Evolutionary conservation across 148 eudicot genomes (phyloP).

Genomic region (Suaeda aralocaspica): DNA sequence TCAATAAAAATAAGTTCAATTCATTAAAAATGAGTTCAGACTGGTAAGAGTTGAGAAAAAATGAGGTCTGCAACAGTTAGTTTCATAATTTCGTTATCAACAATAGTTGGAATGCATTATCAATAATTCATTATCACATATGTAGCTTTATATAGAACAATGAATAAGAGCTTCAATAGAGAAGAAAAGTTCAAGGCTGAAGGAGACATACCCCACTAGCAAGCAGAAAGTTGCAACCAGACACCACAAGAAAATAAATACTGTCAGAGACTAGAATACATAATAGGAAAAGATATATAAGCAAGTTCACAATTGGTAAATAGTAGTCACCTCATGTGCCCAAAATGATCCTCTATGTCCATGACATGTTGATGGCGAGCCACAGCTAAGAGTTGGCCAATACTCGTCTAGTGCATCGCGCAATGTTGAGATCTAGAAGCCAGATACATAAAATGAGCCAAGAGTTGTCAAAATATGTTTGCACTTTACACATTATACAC

Average conservation of each 20-base stretch:
- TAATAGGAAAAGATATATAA: conserved; percentile 12
- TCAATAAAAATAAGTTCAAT: too few species aligned
- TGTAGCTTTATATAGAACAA: background rate
- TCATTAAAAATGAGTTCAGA: too few species aligned
- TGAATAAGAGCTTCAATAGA: background rate
- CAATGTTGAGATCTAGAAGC: conserved; percentile 64
- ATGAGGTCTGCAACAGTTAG: too few species aligned
- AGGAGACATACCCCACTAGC: conserved; percentile 89
- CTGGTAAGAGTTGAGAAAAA: too few species aligned
- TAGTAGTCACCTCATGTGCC: conserved; percentile 79
- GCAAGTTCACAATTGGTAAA: conserved; percentile 5
- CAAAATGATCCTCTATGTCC: conserved; percentile 78
- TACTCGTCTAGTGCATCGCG: conserved; percentile 48
- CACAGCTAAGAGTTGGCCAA: conserved; percentile 91
- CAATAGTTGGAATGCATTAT: too few species aligned
- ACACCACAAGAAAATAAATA: conserved; percentile 34
- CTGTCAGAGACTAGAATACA: conserved; percentile 32
- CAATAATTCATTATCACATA: too few species aligned
- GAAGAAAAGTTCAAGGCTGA: conserved; percentile 28
- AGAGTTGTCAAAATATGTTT: conserved; percentile 1
- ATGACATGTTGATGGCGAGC: conserved; percentile 60
- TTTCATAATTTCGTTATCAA: too few species aligned
- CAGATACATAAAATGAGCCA: background rate
- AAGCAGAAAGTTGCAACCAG: conserved; percentile 29
- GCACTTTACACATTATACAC: background rate